Evolutionary conservation across 2,329 filamentous ascomycete genomes (phyloP), one percentile per base, ranked within the genome.

Genomic region (Ilyonectria sp.): DNA sequence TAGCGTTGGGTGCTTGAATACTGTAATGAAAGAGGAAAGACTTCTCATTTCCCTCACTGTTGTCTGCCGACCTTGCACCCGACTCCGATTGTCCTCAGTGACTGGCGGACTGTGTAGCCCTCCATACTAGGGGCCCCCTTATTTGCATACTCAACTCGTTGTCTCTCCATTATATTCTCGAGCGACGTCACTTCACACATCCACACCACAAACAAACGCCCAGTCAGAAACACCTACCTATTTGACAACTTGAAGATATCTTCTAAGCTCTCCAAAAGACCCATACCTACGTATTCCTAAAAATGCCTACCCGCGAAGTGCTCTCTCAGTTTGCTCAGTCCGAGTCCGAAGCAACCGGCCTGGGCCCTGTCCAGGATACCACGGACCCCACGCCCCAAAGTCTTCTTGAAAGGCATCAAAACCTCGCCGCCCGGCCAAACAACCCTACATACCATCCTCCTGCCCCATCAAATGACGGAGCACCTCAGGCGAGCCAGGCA

Each of bases 391-490:
- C 60, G 10, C 60, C 76, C 0, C 76, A 76, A 19, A 74, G 76
- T 15, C 67, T 79, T 2, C 63, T 78, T 13, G 57, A 71, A 10
- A 74, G 72, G 40, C 76, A 78, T 35, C 63, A 71, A 2, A 77
- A 75, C 21, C 71, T 79, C 37, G 68, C 70, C 9, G 68, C 72
- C 3, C 68, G 58, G 6, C 56, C 63, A n/a, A 69, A 72, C 40
- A 50, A 60, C 47, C 0, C 67, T 61, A 29, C 56, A 49, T 13
- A 7, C 43, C n/a, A 46, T 21, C 29, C 49, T 21, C 40, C 67
- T 46, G 4, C 29, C 29, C 4, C 49, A 54, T 19, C 15, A 33
- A n/a, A 68, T 11, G 61, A 63, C 47, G 59, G 61, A 2, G 62
- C 59, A 33, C 59, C 67, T 17, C 64, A 60, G 21, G 50, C 69